Evolutionary conservation across 495 filamentous ascomycete species (phyloP).

Genomic region (Elasticomyces elasticus): DNA sequence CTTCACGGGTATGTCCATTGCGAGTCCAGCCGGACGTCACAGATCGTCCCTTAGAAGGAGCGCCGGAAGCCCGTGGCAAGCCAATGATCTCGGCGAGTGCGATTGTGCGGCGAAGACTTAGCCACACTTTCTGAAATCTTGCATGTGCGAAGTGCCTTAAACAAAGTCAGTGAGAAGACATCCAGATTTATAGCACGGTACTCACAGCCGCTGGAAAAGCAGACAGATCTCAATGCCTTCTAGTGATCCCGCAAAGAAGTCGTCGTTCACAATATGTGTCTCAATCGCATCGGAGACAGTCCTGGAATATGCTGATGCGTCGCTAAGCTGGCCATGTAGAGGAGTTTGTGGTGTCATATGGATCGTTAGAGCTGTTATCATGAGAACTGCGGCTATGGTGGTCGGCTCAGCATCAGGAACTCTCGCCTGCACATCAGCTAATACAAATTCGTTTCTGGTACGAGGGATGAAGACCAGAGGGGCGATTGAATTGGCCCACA

Average conservation of each 20-base stretch:
- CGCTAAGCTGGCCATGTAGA: conserved; percentile 3
- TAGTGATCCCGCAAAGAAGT: background rate
- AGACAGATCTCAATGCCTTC: conserved; percentile 8
- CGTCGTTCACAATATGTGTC: conserved; percentile 1
- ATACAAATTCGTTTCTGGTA: background rate
- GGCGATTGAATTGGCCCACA: background rate
- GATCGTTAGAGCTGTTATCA: background rate
- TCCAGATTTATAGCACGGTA: conserved; percentile 1
- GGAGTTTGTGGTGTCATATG: background rate
- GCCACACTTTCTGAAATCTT: conserved; percentile 6
- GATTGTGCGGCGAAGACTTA: conserved; percentile 5
- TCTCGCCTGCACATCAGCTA: background rate
- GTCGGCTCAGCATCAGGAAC: background rate
- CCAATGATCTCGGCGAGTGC: conserved; percentile 9
- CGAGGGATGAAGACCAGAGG: background rate
- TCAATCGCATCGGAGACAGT: conserved; percentile 3
- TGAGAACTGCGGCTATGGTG: background rate
- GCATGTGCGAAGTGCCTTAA: conserved; percentile 4
- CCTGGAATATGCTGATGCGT: conserved; percentile 2
- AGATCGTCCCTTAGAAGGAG: background rate
- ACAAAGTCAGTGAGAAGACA: background rate
- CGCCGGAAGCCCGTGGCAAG: conserved; percentile 1
- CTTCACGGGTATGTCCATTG: conserved; percentile 8
- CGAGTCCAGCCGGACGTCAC: background rate
- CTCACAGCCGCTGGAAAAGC: conserved; percentile 4